These are phyloP conservation scores for Fragaria vesca DNA, from an alignment of 306 rosid species.

Conservation along the genomic window DNA sequence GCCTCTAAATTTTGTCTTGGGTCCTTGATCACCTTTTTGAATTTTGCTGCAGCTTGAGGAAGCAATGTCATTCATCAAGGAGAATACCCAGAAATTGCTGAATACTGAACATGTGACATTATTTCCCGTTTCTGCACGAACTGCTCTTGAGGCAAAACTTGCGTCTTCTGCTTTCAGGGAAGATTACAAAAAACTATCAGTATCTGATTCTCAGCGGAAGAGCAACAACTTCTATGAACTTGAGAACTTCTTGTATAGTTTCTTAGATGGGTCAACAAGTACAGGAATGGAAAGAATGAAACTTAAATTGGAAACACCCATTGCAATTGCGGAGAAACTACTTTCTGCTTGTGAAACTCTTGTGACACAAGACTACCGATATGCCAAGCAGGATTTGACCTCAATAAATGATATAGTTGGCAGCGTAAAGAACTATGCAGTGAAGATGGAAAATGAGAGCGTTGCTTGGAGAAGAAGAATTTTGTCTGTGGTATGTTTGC, in stretches of 20 bases:
- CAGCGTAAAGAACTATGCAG: conserved; percentile 58
- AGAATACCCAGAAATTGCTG: conserved; percentile 67
- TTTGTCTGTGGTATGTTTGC: conserved; percentile 54
- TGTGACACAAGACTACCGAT: conserved; percentile 65
- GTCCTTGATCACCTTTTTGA: conserved; percentile 22
- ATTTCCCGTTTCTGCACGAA: conserved; percentile 90
- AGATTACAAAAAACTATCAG: conserved; percentile 32
- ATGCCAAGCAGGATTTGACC: conserved; percentile 76
- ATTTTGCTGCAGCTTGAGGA: conserved; percentile 83
- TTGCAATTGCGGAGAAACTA: conserved; percentile 81
- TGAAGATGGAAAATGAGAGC: conserved; percentile 68
- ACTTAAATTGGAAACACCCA: conserved; percentile 89
- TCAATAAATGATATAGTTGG: conserved; percentile 53
- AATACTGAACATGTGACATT: conserved; percentile 65
- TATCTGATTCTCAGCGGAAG: conserved; percentile 51
- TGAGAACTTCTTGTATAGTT: conserved; percentile 76
- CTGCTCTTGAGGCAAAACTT: conserved; percentile 89
- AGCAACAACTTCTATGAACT: conserved; percentile 59
- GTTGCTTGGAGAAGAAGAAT: conserved; percentile 79
- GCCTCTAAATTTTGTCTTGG: conserved; percentile 3
- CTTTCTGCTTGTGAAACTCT: conserved; percentile 65
- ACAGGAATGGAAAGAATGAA: conserved; percentile 90
- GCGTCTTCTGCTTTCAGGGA: conserved; percentile 41
- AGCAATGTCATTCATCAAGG: conserved; percentile 72
- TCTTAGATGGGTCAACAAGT: conserved; percentile 83